phyloP scores from a whole-genome alignment of 306 rosid species.

The Pueraria montana region DNA sequence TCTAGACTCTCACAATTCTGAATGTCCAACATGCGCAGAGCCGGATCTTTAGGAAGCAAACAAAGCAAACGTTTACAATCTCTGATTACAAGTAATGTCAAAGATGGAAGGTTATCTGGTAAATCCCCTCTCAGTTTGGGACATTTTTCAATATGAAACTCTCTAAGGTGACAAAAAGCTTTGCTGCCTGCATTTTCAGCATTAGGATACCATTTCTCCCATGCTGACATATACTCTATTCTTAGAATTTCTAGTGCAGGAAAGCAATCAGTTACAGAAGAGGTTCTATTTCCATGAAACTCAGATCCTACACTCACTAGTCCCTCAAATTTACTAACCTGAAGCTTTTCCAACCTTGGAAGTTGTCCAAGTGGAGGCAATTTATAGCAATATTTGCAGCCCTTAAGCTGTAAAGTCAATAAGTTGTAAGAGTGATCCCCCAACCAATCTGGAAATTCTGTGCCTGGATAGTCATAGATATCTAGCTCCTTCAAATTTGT shows the following conservation, averaged over 20 bases:
- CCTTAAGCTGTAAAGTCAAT: conserved; percentile 34
- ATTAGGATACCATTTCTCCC: conserved; percentile 51
- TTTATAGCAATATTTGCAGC: conserved; percentile 50
- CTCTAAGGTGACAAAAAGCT: conserved; percentile 45
- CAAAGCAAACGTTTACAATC: conserved; percentile 42
- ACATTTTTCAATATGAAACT: conserved; percentile 46
- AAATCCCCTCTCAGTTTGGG: conserved; percentile 47
- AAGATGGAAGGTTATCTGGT: conserved; percentile 55
- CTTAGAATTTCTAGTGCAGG: conserved; percentile 48
- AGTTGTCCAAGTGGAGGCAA: conserved; percentile 60
- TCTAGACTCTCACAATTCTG: conserved; percentile 41
- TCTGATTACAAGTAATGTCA: conserved; percentile 44
- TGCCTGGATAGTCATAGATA: conserved; percentile 50
- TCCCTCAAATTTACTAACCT: conserved; percentile 39
- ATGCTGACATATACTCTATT: conserved; percentile 44
- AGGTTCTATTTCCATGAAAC: conserved; percentile 41
- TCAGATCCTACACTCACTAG: conserved; percentile 42
- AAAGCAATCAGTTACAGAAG: conserved; percentile 19
- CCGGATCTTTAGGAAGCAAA: conserved; percentile 42
- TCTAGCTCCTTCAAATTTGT: conserved; percentile 50
- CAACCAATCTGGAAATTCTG: conserved; percentile 56
- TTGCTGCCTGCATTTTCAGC: background rate
- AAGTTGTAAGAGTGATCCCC: conserved; percentile 47
- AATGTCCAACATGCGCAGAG: conserved; percentile 35
- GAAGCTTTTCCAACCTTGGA: conserved; percentile 50